Base-by-base conservation (phyloP, 805 yeast genomes). In the Spathaspora boniae region DNA sequence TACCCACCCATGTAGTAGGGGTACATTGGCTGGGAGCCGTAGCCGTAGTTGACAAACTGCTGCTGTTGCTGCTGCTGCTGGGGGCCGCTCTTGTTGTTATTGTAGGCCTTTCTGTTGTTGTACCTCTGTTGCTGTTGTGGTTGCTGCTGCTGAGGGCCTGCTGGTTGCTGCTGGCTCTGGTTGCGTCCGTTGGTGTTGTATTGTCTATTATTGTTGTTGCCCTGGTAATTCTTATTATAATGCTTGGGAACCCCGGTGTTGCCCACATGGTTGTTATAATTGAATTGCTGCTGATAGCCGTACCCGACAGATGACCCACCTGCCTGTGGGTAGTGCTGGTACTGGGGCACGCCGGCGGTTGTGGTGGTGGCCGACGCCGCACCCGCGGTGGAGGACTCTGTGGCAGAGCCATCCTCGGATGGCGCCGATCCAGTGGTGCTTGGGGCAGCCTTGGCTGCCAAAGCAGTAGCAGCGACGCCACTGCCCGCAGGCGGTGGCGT, bases 1-100 rank as follows among this genome's bases (percentile, higher is more conserved):
- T 53, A 58, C 12, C 56, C 57, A 17, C 33, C 19, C 31, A 33
- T 33, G 39, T 55, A 56, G 14, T 56, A 56, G 20, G 35, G 30
- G 16, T 34, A 34, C 28, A 30, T 25, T 28, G 34, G 37, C 19
- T 32, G 34, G 9, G 31, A 22, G 6, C 29, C 33, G 26, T 41
- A 37, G 14, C 38, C 29, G 25, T 23, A 33, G 17, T 25, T 27
- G 11, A 38, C 33, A 24, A 24, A 29, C 14, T 34, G 36, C 12
- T 43, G 45, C 14, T 25, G 38, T 14, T 38, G 42, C 8, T 29
- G 44, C 19, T 41, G 29, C 18, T 31, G 24, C 14, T 30, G 39
- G 40, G 39, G 39, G 38, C 11, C 17, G 20, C n/a, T n/a, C n/a
- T 12, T 19, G 32, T 20, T 17, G 37, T 18, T 26, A 27, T 16